A percentile compares a stretch with the other conserved stretches of the same genome.
Conservation (phyloP, 345 rosid species). For the Sisymbrium irio region DNA sequence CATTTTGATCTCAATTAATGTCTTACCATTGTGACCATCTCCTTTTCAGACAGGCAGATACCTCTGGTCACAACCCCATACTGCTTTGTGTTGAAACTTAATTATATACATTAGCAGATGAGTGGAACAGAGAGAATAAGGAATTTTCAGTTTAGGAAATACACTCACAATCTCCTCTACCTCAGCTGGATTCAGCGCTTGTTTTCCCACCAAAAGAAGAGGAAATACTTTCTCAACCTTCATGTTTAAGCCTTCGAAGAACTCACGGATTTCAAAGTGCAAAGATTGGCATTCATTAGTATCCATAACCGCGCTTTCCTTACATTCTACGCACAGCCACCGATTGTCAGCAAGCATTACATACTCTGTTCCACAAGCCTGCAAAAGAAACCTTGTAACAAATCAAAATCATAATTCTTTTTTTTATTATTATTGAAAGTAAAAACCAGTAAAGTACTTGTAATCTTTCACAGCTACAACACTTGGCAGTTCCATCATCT, state of each 20-base stretch:
- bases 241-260: conserved; percentile 64
- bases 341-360: conserved; percentile 63
- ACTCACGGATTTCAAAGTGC: conserved; percentile 74
- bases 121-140: neutral
- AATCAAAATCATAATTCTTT: no score
- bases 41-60: no score
- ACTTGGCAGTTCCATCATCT: conserved; percentile 14
- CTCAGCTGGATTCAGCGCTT: conserved; percentile 80
- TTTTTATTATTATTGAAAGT: no score
- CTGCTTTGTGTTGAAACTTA: no score
- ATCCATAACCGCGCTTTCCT: conserved; percentile 79
- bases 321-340: conserved; percentile 68
- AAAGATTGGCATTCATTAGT: conserved; percentile 62
- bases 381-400: neutral
- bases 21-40: no score
- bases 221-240: conserved; percentile 71
- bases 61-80: no score
- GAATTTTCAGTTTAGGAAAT: neutral
- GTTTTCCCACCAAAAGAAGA: conserved; percentile 75
- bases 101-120: no score
- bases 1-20: no score
- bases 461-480: conserved; percentile 34
- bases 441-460: no score
- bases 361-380: conserved; percentile 51
- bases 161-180: conserved; percentile 62